phyloP scores from a whole-genome alignment of 208 protist genomes.

The Leishmania guyanensis region DNA sequence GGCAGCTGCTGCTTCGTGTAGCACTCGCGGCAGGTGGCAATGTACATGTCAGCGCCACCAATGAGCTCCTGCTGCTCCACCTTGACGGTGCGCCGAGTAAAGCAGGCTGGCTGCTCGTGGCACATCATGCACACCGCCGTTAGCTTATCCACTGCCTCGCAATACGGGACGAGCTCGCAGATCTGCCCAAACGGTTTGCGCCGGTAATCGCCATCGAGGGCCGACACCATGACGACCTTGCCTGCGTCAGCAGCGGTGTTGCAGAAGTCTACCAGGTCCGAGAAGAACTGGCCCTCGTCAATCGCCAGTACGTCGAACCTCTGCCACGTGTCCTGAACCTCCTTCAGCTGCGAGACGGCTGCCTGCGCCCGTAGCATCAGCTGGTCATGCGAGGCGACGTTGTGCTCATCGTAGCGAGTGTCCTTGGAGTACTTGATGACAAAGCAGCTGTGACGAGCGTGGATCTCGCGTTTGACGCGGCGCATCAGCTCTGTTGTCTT shows the following conservation, averaged over 20 bases:
- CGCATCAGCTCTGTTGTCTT: conserved; percentile 96
- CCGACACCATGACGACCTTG: conserved; percentile 94
- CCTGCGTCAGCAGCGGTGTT: conserved; percentile 82
- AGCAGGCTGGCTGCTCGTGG: conserved; percentile 73
- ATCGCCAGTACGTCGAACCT: conserved; percentile 93
- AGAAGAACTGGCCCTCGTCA: conserved; percentile 95
- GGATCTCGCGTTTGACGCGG: conserved; percentile 83
- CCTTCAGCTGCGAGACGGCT: conserved; percentile 56
- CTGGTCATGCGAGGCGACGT: conserved; percentile 87
- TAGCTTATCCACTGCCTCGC: conserved; percentile 92
- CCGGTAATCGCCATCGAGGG: conserved; percentile 94
- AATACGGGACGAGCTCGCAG: conserved; percentile 83
- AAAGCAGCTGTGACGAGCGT: conserved; percentile 76
- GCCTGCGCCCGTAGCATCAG: conserved; percentile 61
- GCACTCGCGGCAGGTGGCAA: conserved; percentile 90
- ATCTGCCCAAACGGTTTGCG: conserved; percentile 90
- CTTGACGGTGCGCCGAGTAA: conserved; percentile 81
- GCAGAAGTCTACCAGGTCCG: conserved; percentile 92
- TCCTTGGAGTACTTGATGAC: conserved; percentile 94
- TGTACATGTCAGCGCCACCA: conserved; percentile 95
- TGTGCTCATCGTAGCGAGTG: conserved; percentile 77
- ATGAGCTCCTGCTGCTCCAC: conserved; percentile 85
- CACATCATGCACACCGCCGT: conserved; percentile 93
- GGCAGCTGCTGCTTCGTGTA: conserved; percentile 44
- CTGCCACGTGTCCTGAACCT: conserved; percentile 57